Evolutionary conservation across 1,284 basidiomycete species (phyloP).

Genomic region (Cutaneotrichosporon cutaneum): DNA sequence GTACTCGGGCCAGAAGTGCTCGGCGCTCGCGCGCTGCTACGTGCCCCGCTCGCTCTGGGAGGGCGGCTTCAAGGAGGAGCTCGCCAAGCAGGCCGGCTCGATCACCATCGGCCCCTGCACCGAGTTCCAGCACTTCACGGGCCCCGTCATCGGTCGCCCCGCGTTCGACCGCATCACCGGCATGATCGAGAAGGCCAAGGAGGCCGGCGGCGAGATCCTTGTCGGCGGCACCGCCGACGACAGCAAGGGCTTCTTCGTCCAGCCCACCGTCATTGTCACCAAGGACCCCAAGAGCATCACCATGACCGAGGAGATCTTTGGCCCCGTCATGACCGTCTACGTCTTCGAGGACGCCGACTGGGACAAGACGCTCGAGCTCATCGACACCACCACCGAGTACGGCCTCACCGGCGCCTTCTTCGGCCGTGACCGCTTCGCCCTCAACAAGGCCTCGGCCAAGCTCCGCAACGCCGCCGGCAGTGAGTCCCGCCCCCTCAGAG

Average conservation of each 20-base stretch:
- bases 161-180: conserved; percentile 85
- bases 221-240: conserved; percentile 80
- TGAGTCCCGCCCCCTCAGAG: too few relatives aligned
- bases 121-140: conserved; percentile 85
- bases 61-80: conserved; percentile 77
- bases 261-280: conserved; percentile 92
- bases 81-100: conserved; percentile 71
- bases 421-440: conserved; percentile 70
- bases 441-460: conserved; percentile 70
- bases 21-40: conserved; percentile 87
- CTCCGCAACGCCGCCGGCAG: conserved; percentile 70
- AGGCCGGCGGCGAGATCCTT: conserved; percentile 81
- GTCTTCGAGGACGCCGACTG: conserved; percentile 82
- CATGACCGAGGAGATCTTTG: conserved; percentile 95
- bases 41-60: conserved; percentile 85
- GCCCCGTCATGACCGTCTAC: conserved; percentile 90
- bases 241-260: conserved; percentile 88
- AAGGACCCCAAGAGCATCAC: conserved; percentile 88
- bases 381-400: conserved; percentile 85
- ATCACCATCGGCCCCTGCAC: conserved; percentile 80
- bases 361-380: conserved; percentile 78
- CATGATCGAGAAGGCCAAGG: conserved; percentile 86
- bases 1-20: conserved; percentile 97
- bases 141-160: conserved; percentile 83
- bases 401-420: conserved; percentile 92